A percentile compares a stretch with the other conserved stretches of the same genome.
Evolutionary conservation across 495 filamentous ascomycete species (phyloP).

Genomic region (Penicillium roqueforti): DNA sequence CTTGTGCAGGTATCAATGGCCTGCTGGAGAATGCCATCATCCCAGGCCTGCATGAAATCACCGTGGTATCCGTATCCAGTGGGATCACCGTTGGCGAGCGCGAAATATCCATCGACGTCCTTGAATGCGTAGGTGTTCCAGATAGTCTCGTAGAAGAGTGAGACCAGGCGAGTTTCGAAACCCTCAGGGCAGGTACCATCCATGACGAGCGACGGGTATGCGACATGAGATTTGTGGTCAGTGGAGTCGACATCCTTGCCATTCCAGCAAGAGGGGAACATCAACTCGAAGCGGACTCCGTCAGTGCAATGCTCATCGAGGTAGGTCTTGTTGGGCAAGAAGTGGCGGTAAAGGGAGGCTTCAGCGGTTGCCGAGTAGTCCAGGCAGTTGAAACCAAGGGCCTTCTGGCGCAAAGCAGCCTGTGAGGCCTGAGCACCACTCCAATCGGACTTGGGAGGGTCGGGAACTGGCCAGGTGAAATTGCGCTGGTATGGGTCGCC

Average conservation of each 20-base stretch:
- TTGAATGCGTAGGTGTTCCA: constrained; percentile 71
- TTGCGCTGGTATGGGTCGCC: constrained; percentile 66
- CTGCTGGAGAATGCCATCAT: constrained; percentile 43
- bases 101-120: constrained; percentile 64
- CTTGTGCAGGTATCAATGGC: constrained; percentile 49
- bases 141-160: constrained; percentile 84
- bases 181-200: constrained; percentile 72
- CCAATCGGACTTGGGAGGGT: constrained; percentile 73
- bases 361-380: constrained; percentile 63
- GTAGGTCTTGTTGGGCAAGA: constrained; percentile 71
- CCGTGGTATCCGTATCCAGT: constrained; percentile 80
- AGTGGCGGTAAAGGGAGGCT: constrained; percentile 71
- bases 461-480: constrained; percentile 65
- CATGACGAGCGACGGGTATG: constrained; percentile 71
- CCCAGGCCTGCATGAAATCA: constrained; percentile 84
- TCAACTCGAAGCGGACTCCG: constrained; percentile 75
- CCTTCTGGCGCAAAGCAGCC: constrained; percentile 66
- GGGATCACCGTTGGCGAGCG: constrained; percentile 79
- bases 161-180: constrained; percentile 64
- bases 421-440: constrained; percentile 55
- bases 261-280: constrained; percentile 94
- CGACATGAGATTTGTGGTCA: constrained; percentile 69
- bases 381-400: constrained; percentile 89
- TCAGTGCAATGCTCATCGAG: constrained; percentile 71
- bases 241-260: constrained; percentile 57